Evolutionary conservation across 495 filamentous ascomycete genomes (phyloP).

Genomic region (Cudoniella acicularis): DNA sequence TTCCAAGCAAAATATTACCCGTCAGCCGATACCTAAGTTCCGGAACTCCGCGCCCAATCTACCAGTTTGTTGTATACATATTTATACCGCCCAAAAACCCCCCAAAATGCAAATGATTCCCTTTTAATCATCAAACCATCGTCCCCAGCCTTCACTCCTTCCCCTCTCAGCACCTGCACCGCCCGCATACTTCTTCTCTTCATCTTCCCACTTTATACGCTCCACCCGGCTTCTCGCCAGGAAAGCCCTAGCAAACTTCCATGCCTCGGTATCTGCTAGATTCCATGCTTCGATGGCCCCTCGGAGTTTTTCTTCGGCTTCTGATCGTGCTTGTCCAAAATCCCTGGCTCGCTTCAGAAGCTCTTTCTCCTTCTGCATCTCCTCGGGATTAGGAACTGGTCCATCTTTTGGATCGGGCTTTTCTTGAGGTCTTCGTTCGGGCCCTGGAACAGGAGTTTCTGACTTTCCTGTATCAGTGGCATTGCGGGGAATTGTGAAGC

Average conservation of each 20-base stretch:
- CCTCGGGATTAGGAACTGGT: conserved; percentile 44
- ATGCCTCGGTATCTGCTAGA: conserved; percentile 86
- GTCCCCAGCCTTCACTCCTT: conserved; percentile 27
- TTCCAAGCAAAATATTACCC: background rate
- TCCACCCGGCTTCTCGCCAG: conserved; percentile 55
- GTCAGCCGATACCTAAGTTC: no score
- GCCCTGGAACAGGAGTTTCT: conserved; percentile 39
- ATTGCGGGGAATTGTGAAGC: conserved; percentile 69
- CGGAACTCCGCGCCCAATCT: background rate
- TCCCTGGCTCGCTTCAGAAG: conserved; percentile 59
- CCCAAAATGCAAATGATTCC: conserved; percentile 10
- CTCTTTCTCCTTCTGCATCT: conserved; percentile 51
- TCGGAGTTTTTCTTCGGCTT: conserved; percentile 40
- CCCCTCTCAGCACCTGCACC: conserved; percentile 41
- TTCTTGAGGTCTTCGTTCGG: conserved; percentile 33
- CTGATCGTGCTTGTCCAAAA: conserved; percentile 41
- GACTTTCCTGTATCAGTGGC: conserved; percentile 48
- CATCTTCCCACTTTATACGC: conserved; percentile 64
- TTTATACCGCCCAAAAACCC: conserved; percentile 6
- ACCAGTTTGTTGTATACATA: background rate
- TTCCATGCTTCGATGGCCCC: conserved; percentile 87
- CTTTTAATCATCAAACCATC: conserved; percentile 28
- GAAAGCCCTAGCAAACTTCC: conserved; percentile 82
- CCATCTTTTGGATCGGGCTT: conserved; percentile 41
- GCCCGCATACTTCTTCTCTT: conserved; percentile 61